Base-by-base conservation (phyloP, 495 filamentous ascomycete species). In the Oidiodendron maius region DNA sequence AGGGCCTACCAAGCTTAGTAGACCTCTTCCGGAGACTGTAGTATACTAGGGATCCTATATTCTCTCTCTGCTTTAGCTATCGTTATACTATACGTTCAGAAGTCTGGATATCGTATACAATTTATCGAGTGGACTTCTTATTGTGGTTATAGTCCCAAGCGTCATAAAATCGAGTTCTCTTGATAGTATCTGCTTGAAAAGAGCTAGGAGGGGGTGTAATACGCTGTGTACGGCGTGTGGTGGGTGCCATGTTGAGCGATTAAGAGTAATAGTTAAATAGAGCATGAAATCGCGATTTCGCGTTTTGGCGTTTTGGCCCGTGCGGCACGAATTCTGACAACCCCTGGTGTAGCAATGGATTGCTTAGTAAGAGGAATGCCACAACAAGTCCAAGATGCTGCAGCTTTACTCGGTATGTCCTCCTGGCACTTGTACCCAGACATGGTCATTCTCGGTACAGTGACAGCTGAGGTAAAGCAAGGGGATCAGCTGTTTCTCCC, bases 401-500 rank as follows among this genome's bases (percentile, higher is more conserved):
- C 36, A 6, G 36, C 36, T 10, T 17, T 39, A 39, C 36, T 39
- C 16, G 36, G 9, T 39, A 39, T 39, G 16, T 39, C 36, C 16
- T 39, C 36, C 6, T 39, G 36, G 36, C 36, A 39, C 16, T 39
- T 39, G 36, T 39, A 39, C 15, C 36, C 36, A 9, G 36, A 39
- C 36, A 8, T 39, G 36, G 36, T 39, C 18, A 17, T 39, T 39
- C 16, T 10, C 5, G 36, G 28, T 32, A 32, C 28, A 32, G 28
- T 32, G 28, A 32, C 28, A n/a, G 36, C 16, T 17, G 16, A 39
- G 16, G 36, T 39, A 17, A 39, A 39, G 15, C 36, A 39, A 17
- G 16, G 16, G 36, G 36, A 39, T 39, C 36, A 9, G 18, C 8
- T 39, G 16, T 39, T 39, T 17, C 8, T 9, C 8, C 6, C 36